Evolutionary conservation across 2,329 filamentous ascomycete species (phyloP).

Genomic region (Paraphoma sp.): DNA sequence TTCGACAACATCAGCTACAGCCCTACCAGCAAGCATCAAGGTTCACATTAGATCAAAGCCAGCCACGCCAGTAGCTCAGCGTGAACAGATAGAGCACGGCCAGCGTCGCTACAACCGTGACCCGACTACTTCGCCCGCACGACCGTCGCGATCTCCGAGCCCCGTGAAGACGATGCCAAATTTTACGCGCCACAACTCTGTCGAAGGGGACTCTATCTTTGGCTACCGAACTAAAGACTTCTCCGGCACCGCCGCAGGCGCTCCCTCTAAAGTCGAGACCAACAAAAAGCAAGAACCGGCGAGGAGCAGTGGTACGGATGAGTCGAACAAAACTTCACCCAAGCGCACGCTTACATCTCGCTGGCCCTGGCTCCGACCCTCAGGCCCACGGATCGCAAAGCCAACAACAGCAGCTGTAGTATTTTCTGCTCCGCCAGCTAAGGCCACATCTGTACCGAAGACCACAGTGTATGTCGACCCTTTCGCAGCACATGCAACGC

Average conservation of each 20-base stretch:
- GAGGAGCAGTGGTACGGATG: background rate
- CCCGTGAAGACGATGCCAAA: slow-evolving; percentile 28
- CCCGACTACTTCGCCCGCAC: slow-evolving; percentile 7
- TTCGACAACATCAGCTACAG: slow-evolving; percentile 8
- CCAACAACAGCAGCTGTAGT: slow-evolving; percentile 13
- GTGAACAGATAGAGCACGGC: slow-evolving; percentile 21
- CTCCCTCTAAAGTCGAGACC: background rate
- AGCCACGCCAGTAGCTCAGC: slow-evolving; percentile 4
- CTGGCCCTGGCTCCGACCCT: slow-evolving; percentile 34
- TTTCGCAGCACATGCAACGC: slow-evolving; percentile 18
- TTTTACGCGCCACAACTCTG: slow-evolving; percentile 27
- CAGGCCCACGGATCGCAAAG: slow-evolving; percentile 20
- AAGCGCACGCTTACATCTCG: slow-evolving; percentile 22
- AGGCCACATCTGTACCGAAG: background rate
- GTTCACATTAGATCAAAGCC: slow-evolving; percentile 28
- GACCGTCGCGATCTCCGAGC: slow-evolving; percentile 24
- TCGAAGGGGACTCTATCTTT: slow-evolving; percentile 31
- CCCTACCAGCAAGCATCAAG: slow-evolving; percentile 22
- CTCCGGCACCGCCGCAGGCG: slow-evolving; percentile 15
- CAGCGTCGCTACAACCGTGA: slow-evolving; percentile 21
- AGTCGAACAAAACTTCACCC: slow-evolving; percentile 5
- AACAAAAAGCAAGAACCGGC: background rate
- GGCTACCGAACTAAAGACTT: slow-evolving; percentile 23
- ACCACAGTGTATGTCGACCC: slow-evolving; percentile 24
- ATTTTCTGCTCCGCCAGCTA: background rate